Base-by-base conservation (phyloP, 192 early-diverging fungal genomes). In the Oehlia diaphana region DNA sequence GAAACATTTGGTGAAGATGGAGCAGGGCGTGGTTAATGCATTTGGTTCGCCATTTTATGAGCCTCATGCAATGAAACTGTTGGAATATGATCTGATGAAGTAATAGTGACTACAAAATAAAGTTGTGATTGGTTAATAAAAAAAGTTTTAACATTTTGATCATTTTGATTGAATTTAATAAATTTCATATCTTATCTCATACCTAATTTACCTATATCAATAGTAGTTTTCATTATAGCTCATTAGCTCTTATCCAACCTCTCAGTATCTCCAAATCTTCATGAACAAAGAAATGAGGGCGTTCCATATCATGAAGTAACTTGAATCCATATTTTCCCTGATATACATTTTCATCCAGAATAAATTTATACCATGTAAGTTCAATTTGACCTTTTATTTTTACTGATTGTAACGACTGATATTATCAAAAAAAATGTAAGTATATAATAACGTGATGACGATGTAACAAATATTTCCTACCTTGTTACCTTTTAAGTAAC, bases 191-290 rank as follows among this genome's bases (percentile, higher is more conserved):
- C 1, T 31, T 39, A 28, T n/a, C 3, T 66, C 64, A 31, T 82
- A 85, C 84, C 82, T 47, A 44, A 73, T 28, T 86, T 83, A 76
- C 89, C 86, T 0, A 88, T 82, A 10, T 83, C 82, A 79, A 92
- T 92, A 0, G 91, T 92, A 12, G 90, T 86, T 79, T 92, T 92
- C 86, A 92, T 89, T 72, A 92, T n/a, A n/a, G n/a, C n/a, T n/a
- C n/a, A n/a, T n/a, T 75, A 9, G 88, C 85, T 63, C 88, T 90
- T n/a, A 90, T 83, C 91, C 91, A 92, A 3, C 80, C 75, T 35
- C 83, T 83, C 84, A 88, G 85, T n/a, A 83, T 83, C 19, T 78
- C 84, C 23, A 87, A 81, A 61, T 85, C 84, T 44, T 92, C 91
- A 4, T 88, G 86, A 69, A 87, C 89, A 77, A 92, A 92, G 74